Evolutionary conservation across 2,329 filamentous ascomycete species (phyloP).

Genomic region (Bipolaris zeicola): DNA sequence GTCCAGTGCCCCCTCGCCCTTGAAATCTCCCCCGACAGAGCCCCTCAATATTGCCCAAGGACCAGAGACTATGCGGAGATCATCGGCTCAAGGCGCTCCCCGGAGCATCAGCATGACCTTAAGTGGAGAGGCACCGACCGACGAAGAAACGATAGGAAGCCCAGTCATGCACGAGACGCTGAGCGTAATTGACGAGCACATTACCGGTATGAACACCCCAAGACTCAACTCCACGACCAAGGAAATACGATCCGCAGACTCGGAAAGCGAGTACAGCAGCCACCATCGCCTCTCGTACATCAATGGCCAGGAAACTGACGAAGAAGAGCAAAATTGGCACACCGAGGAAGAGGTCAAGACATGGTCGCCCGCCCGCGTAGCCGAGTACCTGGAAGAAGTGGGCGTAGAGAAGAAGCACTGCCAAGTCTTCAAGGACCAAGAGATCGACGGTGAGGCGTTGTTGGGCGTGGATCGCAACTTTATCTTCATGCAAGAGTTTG

Average conservation of each 20-base stretch:
- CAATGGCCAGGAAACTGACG: constrained; percentile 91
- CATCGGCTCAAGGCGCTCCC: constrained; percentile 26
- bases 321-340: constrained; percentile 79
- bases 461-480: constrained; percentile 95
- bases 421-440: constrained; percentile 92
- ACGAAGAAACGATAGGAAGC: constrained; percentile 58
- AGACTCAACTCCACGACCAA: constrained; percentile 60
- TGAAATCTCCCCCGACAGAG: constrained; percentile 31
- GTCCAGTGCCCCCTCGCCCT: constrained; percentile 21
- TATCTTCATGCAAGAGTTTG: constrained; percentile 92
- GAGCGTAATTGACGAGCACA: constrained; percentile 96
- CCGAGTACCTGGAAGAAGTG: constrained; percentile 82
- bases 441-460: constrained; percentile 92
- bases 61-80: constrained; percentile 21
- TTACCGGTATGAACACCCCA: constrained; percentile 78
- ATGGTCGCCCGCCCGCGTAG: constrained; percentile 83
- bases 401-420: constrained; percentile 91
- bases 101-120: constrained; percentile 46
- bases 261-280: constrained; percentile 88
- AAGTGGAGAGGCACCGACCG: constrained; percentile 48
- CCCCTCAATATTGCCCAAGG: constrained; percentile 36
- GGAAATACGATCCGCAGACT: constrained; percentile 68
- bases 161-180: constrained; percentile 92
- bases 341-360: constrained; percentile 73
- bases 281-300: constrained; percentile 87